Conservation (phyloP, 148 eudicot genomes). For the Hydrangea macrophylla region DNA sequence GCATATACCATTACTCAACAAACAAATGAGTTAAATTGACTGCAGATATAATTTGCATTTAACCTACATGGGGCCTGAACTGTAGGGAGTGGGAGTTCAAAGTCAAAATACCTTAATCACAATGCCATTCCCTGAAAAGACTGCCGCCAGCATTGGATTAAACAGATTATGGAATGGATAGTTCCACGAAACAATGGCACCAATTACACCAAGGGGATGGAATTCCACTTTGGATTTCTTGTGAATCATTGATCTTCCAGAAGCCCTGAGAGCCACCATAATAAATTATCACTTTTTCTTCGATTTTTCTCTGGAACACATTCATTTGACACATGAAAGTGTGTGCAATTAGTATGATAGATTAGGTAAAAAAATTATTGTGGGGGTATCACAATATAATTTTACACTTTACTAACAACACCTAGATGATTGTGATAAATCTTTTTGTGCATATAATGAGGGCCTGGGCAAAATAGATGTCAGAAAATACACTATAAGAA, state of each 20-base stretch:
- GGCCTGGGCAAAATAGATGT: not conserved
- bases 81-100: not conserved
- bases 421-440: not conserved
- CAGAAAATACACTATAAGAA: not conserved
- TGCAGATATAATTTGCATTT: not conserved
- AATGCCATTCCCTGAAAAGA: slow-evolving; percentile 90
- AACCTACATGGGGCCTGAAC: not conserved
- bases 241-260: slow-evolving; percentile 97
- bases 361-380: too few species aligned
- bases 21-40: not conserved
- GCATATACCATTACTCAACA: not conserved
- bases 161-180: slow-evolving; percentile 95
- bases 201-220: slow-evolving; percentile 91
- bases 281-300: slow-evolving; percentile 9
- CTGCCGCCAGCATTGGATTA: slow-evolving; percentile 95
- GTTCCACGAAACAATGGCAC: slow-evolving; percentile 99
- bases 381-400: too few species aligned
- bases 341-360: not conserved
- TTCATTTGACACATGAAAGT: not conserved
- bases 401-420: not conserved
- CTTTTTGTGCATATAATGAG: not conserved
- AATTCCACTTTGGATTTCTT: slow-evolving; percentile 90
- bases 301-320: not conserved
- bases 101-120: slow-evolving; percentile 72
- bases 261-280: slow-evolving; percentile 48